Conservation (phyloP, 2,329 filamentous ascomycete genomes). For the Penicillium sp. region DNA sequence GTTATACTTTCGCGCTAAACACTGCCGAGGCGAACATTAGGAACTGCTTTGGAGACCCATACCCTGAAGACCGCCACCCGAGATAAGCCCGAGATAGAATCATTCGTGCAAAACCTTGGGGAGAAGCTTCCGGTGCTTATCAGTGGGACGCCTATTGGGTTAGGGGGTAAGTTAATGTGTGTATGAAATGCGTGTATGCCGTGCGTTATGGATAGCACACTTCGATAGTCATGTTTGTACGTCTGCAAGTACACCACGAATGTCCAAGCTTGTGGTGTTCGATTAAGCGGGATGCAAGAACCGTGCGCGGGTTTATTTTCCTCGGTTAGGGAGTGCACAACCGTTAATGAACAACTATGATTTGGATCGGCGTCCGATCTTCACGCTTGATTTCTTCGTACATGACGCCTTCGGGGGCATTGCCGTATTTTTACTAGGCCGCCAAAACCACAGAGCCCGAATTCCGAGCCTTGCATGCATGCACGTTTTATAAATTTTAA, state of each 20-base stretch:
- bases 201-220: too few relatives aligned
- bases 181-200: not conserved
- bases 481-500: not conserved
- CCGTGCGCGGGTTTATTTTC: not conserved
- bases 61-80: not conserved
- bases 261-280: not conserved
- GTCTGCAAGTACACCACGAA: not conserved
- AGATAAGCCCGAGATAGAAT: not conserved
- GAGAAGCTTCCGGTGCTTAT: not conserved
- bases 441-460: not conserved
- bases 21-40: not conserved
- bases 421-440: not conserved
- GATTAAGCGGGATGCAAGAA: not conserved
- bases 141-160: not conserved
- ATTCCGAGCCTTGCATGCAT: not conserved
- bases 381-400: not conserved
- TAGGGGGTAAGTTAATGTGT: not conserved
- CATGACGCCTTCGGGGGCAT: not conserved
- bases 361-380: not conserved
- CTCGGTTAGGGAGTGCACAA: not conserved
- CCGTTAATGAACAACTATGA: not conserved
- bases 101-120: not conserved
- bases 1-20: not conserved
- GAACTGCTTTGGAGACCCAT: not conserved
- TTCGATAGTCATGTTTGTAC: too few relatives aligned